Base-by-base conservation (phyloP, 2,329 filamentous ascomycete genomes). In the Fusarium tupiense region DNA sequence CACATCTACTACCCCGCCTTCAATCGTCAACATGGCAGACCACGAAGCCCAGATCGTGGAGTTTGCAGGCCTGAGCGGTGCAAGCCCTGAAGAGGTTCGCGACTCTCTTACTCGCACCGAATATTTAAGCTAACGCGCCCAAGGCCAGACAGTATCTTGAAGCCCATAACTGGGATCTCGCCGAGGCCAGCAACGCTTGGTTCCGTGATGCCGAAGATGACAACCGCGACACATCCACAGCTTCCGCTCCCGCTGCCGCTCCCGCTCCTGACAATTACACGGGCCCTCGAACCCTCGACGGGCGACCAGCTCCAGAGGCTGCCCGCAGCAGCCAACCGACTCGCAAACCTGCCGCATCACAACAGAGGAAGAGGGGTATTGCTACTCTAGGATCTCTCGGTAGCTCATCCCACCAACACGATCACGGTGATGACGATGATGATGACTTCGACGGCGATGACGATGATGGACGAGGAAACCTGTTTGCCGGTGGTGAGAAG, bases 401-500 rank as follows among this genome's bases (percentile, higher is more conserved):
- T 33, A 83, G 86, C 26, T 85, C 83, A 43, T 76, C 77, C 14
- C 84, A 88, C 72, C 85, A 83, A 22, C 85, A 90, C 54, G 86
- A 89, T 57, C 85, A 91, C 61, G 87, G 88, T 24, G 88, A 90
- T 59, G 88, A 92, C n/a, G 87, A 89, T 8, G 88, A 91, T 22
- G 85, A 89, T n/a, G 85, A 88, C 13, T 84, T 87, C 31, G 85
- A 87, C 4, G 84, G 88, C 4, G 86, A 91, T 4, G 89, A 91
- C 35, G 86, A 89, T 41, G 88, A 90, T 72, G 86, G 87, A 33
- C 86, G 87, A 12, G 85, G 91, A 70, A 93, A 96, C 79, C 85
- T 95, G 72, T 96, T 95, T 82, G 92, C 94, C 26, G 94, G 94
- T 59, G 94, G 94, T 40, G 94, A 96, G 84, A 96, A 96, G 87